A percentile compares a stretch with the other conserved stretches of the same genome.
These are phyloP conservation scores for Sarcodon aspratus DNA, from an alignment of 768 basidiomycete genomes.

Conservation along the genomic window DNA sequence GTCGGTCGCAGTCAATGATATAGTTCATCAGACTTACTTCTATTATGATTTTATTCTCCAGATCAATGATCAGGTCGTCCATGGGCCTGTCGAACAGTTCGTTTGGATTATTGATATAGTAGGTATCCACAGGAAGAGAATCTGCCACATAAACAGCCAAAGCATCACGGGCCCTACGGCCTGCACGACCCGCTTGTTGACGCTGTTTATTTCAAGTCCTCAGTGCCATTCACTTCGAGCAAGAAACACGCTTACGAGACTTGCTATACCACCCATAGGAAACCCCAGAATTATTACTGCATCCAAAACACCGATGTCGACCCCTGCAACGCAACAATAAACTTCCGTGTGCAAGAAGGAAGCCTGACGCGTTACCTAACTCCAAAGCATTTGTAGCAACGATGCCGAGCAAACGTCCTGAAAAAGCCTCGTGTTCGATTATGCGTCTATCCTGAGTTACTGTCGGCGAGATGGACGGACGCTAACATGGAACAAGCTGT, in stretches of 20 bases:
- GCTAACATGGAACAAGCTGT: neutral
- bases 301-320: slow-evolving; percentile 85
- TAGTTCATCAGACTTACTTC: slow-evolving; percentile 22
- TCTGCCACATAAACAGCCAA: slow-evolving; percentile 68
- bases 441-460: slow-evolving; percentile 62
- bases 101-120: slow-evolving; percentile 60
- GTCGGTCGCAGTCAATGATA: neutral
- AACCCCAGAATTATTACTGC: slow-evolving; percentile 87
- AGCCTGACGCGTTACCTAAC: slow-evolving; percentile 32
- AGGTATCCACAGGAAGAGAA: slow-evolving; percentile 54
- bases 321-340: slow-evolving; percentile 9
- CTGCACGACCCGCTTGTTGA: slow-evolving; percentile 85
- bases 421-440: slow-evolving; percentile 83
- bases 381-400: slow-evolving; percentile 88
- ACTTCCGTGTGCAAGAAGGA: too few relatives aligned
- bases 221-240: neutral
- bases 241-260: slow-evolving; percentile 44
- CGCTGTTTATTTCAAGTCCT: slow-evolving; percentile 30
- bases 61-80: slow-evolving; percentile 58
- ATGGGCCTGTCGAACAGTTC: slow-evolving; percentile 55
- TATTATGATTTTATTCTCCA: slow-evolving; percentile 61
- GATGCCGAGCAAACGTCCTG: slow-evolving; percentile 73
- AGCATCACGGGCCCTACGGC: slow-evolving; percentile 70
- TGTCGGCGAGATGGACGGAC: slow-evolving; percentile 53
- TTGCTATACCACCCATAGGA: slow-evolving; percentile 59